Evolutionary conservation across 805 yeast species (phyloP), one percentile per base, ranked within the genome.

Genomic region (Kuraishia ogatae): DNA sequence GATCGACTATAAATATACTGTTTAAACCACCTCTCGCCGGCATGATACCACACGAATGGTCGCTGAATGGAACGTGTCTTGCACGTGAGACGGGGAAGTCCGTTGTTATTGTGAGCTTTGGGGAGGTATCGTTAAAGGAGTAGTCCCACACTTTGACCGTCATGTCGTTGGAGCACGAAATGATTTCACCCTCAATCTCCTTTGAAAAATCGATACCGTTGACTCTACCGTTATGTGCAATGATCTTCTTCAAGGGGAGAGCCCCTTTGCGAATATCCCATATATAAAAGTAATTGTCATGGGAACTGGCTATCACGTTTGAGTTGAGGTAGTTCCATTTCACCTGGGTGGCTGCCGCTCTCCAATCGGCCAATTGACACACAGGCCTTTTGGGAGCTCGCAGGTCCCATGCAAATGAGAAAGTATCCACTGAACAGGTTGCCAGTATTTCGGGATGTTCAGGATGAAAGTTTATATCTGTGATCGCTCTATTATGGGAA

Each of bases 401-500:
- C 75, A 92, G 76, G 70, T 94, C 99, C 99, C 99, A 94, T 2
- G 87, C 82, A 55, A 83, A 82, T 20, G 91, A 87, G 62, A 83
- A 87, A 0, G 97, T 85, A 65, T 94, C 99, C 15, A 94, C 89
- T 0, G 96, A 87, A 65, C 97, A 90, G 0, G 99, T 93, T 0
- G 97, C 97, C 24, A 94, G 65, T 11, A 89, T 65, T 62, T 93
- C 96, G 0, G 97, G 97, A 63, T 88, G 84, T 39, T 76, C 77
- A 1, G 96, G 92, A 64, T 89, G 96, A 74, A 92, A 94, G 67
- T 92, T 89, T 56, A 94, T 90, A 71, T 94, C 99, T 2, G 98
- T 91, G 50, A 94, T 92, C 2, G 99, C 99, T 54, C 99, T 74
- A 1, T 86, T 80, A 67, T 94, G 99, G 20, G 88, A 87, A 68